These are phyloP conservation scores for Talaromyces amestolkiae DNA, from an alignment of 2,329 filamentous ascomycete genomes.

Conservation along the genomic window DNA sequence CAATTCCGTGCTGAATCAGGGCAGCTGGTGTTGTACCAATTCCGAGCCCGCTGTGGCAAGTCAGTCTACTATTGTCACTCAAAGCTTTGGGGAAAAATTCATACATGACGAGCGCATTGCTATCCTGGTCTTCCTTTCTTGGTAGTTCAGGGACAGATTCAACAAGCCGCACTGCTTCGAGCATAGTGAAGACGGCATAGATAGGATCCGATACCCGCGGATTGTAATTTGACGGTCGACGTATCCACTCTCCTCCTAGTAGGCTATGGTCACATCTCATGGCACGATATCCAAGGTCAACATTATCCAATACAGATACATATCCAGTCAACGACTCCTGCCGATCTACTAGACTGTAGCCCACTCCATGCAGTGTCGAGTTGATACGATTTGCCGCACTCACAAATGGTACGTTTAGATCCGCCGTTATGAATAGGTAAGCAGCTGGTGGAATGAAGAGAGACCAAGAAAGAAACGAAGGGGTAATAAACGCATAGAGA, in stretches of 20 bases:
- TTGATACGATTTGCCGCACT: conserved; percentile 64
- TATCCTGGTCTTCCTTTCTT: conserved; percentile 57
- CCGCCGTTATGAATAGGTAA: conserved; percentile 61
- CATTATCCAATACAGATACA: conserved; percentile 80
- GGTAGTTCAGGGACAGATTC: conserved; percentile 49
- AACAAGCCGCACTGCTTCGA: conserved; percentile 85
- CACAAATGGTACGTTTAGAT: conserved; percentile 68
- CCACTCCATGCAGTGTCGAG: conserved; percentile 59
- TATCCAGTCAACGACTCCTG: conserved; percentile 88
- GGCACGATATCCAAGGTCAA: conserved; percentile 68
- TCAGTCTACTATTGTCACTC: conserved; percentile 5
- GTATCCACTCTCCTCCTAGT: conserved; percentile 86
- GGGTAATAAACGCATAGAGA: conserved; percentile 64
- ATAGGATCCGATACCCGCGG: conserved; percentile 74
- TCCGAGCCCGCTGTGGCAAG: conserved; percentile 67
- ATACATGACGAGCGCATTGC: conserved; percentile 82
- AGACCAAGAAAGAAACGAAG: conserved; percentile 60
- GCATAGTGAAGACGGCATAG: conserved; percentile 92
- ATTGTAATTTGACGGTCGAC: conserved; percentile 48
- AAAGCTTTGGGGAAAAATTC: conserved; percentile 30
- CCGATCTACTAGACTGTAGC: conserved; percentile 75
- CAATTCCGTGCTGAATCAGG: conserved; percentile 79
- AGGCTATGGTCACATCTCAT: conserved; percentile 94
- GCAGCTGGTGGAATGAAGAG: conserved; percentile 69
- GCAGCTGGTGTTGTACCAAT: conserved; percentile 89